Percentiles rank a stretch among this genome's conserved stretches.
phyloP scores from a whole-genome alignment of 2,329 filamentous ascomycete genomes.

The Dothideomycetes sp. region DNA sequence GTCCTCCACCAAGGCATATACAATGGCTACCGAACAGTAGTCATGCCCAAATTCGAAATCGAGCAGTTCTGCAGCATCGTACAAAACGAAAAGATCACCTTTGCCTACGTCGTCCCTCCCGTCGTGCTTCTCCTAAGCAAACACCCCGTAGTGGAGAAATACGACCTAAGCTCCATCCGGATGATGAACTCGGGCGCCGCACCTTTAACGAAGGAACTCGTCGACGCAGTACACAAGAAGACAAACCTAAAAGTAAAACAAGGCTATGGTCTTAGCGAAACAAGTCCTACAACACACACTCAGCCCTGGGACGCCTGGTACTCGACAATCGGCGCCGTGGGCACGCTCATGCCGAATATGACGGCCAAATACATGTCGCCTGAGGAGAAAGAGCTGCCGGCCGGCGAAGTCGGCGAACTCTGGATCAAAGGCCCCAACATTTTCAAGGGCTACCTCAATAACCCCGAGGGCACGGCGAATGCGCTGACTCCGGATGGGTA shows the following conservation, averaged over 20 bases:
- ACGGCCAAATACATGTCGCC: slow-evolving; percentile 67
- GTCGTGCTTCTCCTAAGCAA: slow-evolving; percentile 74
- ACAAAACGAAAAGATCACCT: slow-evolving; percentile 64
- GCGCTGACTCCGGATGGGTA: slow-evolving; percentile 67
- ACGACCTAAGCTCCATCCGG: slow-evolving; percentile 66
- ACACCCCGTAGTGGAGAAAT: slow-evolving; percentile 64
- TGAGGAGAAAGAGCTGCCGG: slow-evolving; percentile 46
- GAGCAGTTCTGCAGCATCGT: slow-evolving; percentile 67
- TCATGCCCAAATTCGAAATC: slow-evolving; percentile 74
- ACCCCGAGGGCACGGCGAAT: slow-evolving; percentile 57
- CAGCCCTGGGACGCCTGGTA: slow-evolving; percentile 66
- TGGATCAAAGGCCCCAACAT: slow-evolving; percentile 73
- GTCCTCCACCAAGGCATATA: slow-evolving; percentile 60
- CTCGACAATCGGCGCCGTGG: slow-evolving; percentile 65
- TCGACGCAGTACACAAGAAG: slow-evolving; percentile 62
- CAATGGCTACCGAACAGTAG: slow-evolving; percentile 53
- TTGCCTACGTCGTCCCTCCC: slow-evolving; percentile 73
- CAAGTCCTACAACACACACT: slow-evolving; percentile 65
- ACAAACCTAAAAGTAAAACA: slow-evolving; percentile 78
- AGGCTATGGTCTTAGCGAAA: slow-evolving; percentile 84
- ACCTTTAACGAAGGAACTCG: slow-evolving; percentile 69
- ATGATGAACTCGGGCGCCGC: slow-evolving; percentile 85
- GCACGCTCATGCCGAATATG: slow-evolving; percentile 67
- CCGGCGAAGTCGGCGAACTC: slow-evolving; percentile 46
- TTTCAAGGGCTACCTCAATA: slow-evolving; percentile 69